A percentile compares a stretch with the other conserved stretches of the same genome.
These are phyloP conservation scores for Tolypocladium amazonense DNA, from an alignment of 2,329 filamentous ascomycete genomes.

Conservation along the genomic window DNA sequence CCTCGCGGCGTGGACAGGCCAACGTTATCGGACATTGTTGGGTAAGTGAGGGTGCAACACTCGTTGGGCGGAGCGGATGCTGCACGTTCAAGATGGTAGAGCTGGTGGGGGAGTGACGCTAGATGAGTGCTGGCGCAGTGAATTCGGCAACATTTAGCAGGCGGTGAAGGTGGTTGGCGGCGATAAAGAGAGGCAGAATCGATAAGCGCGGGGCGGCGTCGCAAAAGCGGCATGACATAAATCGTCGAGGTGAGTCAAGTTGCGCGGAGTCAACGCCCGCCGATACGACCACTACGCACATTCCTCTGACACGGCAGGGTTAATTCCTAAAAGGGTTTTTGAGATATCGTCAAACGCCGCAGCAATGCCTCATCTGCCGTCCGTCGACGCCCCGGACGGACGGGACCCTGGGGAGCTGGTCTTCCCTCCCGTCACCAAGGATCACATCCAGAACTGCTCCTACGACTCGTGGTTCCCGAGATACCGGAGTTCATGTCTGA, in stretches of 20 bases:
- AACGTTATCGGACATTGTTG: conserved; percentile 85
- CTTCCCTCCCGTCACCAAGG: conserved; percentile 75
- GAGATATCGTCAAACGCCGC: neutral
- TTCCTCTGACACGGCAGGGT: neutral
- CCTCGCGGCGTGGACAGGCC: conserved; percentile 90
- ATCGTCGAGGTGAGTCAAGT: neutral
- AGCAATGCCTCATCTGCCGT: conserved; percentile 25
- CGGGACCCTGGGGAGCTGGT: conserved; percentile 29
- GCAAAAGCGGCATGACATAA: neutral
- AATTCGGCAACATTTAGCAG: conserved; percentile 1
- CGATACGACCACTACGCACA: neutral
- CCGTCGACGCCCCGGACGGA: conserved; percentile 4
- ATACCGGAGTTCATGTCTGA: conserved; percentile 73
- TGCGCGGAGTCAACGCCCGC: neutral
- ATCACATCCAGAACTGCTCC: conserved; percentile 88
- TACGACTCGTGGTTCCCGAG: conserved; percentile 86
- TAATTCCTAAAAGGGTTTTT: neutral
- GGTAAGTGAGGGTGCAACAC: neutral
- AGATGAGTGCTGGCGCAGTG: neutral
- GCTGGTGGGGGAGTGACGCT: neutral
- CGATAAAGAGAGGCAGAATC: conserved; percentile 14
- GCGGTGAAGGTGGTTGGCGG: conserved; percentile 9
- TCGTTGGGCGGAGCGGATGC: neutral
- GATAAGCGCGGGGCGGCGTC: conserved; percentile 11
- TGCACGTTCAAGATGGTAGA: neutral